Base-by-base conservation (phyloP, 1,139 yeast genomes). In the Candida glucosophila region DNA sequence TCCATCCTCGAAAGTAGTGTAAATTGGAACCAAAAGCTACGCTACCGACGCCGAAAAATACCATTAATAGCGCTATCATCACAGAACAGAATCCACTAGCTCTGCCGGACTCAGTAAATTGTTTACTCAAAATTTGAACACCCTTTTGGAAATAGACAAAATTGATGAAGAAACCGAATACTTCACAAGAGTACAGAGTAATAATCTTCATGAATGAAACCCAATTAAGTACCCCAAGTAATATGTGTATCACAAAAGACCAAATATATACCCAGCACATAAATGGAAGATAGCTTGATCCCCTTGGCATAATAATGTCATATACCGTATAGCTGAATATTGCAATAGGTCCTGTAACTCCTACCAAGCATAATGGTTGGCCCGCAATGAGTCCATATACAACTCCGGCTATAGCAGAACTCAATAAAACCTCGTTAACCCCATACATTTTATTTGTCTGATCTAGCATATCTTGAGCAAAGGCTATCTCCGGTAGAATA, bases 391-490 rank as follows among this genome's bases (percentile, higher is more conserved):
- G 43, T 0, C 97, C 96, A 60, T 90, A 90, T 3, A 80, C 76
- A 5, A 88, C 70, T 0, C 97, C 97, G 0, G 85, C 97, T 42
- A 90, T 52, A 0, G 95, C 95, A 17, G 88, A 74, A 13, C 93
- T 67, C 46, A 90, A 48, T 17, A 90, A 57, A 3, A 88, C 81
- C 46, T 90, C 98, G 46, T 90, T 90, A 2, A 90, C 81, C 2
- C 98, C 98, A 44, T 82, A 90, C 14, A 88, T 67, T 40, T 81
- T 76, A 31, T 80, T 56, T 0, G 98, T 90, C 33, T 83, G 74
- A 53, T 88, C 86, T 49, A 85, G 86, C 95, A 88, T 80, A 49
- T 90, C 98, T 46, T 86, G 96, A 1, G 97, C 94, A 63, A 90
- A 90, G 0, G 97, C 95, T 23, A 90, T 69, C 0, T 97, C 97